Conservation (phyloP, 441 rosid genomes). For the Gossypium gossypioides region DNA sequence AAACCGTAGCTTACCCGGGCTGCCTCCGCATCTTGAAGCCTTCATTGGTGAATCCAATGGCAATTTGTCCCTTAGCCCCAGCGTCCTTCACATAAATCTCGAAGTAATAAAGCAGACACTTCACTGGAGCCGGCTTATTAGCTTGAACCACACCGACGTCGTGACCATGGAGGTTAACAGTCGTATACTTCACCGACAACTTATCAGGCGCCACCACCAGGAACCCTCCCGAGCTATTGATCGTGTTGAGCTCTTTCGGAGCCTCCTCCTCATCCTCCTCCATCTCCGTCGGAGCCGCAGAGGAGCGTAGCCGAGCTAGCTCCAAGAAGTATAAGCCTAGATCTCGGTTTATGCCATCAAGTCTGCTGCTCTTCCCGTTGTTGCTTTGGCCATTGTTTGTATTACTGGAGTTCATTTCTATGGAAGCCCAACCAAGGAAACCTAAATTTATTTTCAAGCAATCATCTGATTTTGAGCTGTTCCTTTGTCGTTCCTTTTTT, state of each 20-base stretch:
- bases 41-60: constrained; percentile 69
- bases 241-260: constrained; percentile 79
- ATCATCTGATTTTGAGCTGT: background rate
- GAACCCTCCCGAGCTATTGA: constrained; percentile 72
- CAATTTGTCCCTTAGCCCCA: constrained; percentile 58
- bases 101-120: constrained; percentile 58
- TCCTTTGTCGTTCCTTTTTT: background rate
- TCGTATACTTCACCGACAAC: constrained; percentile 55
- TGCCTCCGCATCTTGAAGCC: constrained; percentile 66
- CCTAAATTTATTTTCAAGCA: constrained; percentile 14
- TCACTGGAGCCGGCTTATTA: constrained; percentile 60
- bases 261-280: constrained; percentile 55
- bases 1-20: background rate
- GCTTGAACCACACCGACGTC: constrained; percentile 80
- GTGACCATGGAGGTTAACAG: constrained; percentile 50
- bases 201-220: constrained; percentile 63
- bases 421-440: background rate
- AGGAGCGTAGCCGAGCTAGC: constrained; percentile 25
- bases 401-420: constrained; percentile 11
- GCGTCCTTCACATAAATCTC: constrained; percentile 70
- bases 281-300: constrained; percentile 18
- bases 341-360: constrained; percentile 21
- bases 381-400: constrained; percentile 16
- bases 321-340: constrained; percentile 36
- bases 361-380: constrained; percentile 13